phyloP scores from a whole-genome alignment of 1,284 basidiomycete species.

The Cryptococcus depauperatus region DNA sequence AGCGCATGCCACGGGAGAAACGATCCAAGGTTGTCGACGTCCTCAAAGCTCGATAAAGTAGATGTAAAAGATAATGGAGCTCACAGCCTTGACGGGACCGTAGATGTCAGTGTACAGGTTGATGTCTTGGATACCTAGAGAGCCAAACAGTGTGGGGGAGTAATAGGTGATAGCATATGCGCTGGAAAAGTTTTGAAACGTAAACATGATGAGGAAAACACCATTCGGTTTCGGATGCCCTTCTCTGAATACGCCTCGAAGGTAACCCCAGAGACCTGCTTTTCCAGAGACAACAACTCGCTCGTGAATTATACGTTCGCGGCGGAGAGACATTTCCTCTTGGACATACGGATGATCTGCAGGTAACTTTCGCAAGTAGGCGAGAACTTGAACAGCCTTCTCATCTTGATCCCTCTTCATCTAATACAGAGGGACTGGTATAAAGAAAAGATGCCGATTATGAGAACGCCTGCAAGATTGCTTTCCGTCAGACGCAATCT shows the following conservation, averaged over 20 bases:
- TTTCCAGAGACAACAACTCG: constrained; percentile 12
- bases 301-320: constrained; percentile 25
- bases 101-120: constrained; percentile 44
- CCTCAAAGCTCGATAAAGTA: constrained; percentile 36
- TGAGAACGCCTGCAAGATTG: constrained; percentile 47
- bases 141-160: constrained; percentile 37
- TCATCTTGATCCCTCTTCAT: constrained; percentile 45
- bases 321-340: constrained; percentile 37
- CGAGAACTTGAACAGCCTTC: constrained; percentile 45
- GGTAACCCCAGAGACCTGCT: constrained; percentile 14
- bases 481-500: constrained; percentile 35
- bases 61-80: constrained; percentile 22
- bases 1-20: constrained; percentile 14
- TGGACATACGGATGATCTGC: constrained; percentile 38
- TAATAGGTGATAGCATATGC: constrained; percentile 18
- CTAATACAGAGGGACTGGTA: constrained; percentile 49
- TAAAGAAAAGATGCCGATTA: constrained; percentile 46
- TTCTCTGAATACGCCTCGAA: constrained; percentile 17
- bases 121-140: constrained; percentile 38
- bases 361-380: constrained; percentile 45
- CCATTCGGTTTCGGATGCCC: constrained; percentile 29
- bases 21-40: constrained; percentile 28
- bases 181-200: constrained; percentile 13
- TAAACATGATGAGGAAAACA: constrained; percentile 29
- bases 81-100: constrained; percentile 40